Evolutionary conservation across 495 filamentous ascomycete genomes (phyloP), one percentile per base, ranked within the genome.

Genomic region (Articulospora tetracladia): DNA sequence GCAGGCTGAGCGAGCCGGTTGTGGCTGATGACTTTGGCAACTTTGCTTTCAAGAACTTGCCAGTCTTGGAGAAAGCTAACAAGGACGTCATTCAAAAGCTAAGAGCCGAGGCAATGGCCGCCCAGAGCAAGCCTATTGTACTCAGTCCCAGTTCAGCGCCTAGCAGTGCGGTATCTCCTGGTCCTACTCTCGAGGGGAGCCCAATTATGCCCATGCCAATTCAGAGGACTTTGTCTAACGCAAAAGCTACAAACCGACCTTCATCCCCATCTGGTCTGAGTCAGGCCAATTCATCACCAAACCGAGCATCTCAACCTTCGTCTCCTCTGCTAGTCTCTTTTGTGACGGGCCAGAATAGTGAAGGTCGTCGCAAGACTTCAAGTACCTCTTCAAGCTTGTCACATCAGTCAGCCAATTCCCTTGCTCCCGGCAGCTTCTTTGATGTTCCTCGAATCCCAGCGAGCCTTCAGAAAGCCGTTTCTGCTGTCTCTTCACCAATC

Each of bases 11-110:
- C 69, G 94, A 98, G 73, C 94, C 94, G 1, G 85, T 92, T 20
- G 78, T 85, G 32, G 80, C 85, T 0, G 95, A 98, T 72, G 94
- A 98, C 70, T 98, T 98, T 77, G 94, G 94, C 32, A 90, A 83
- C 60, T 98, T 98, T 75, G 82, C 92, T 30, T 98, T 96, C 79
- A 98, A 97, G 75, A 98, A 98, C 66, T 78, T 98, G 30, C 91
- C 94, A 1, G 93, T 98, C 57, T 80, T 98, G 20, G 93, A 97
- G 69, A 98, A 96, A 70, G 94, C 95, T 36, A 98, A 98, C 70
- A 98, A 98, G 69, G 95, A 98, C 70, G 91, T 97, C 44, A 94
- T 98, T 36, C 92, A 98, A 67, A 96, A 97, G 67, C 79, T 98
- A 58, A 84, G 92, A 11, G 90, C 91, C 25, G 93, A 97, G 69